Percentiles rank a stretch among this genome's conserved stretches.
phyloP scores from a whole-genome alignment of 352 stramenopile species.

The Peronospora tabacina region DNA sequence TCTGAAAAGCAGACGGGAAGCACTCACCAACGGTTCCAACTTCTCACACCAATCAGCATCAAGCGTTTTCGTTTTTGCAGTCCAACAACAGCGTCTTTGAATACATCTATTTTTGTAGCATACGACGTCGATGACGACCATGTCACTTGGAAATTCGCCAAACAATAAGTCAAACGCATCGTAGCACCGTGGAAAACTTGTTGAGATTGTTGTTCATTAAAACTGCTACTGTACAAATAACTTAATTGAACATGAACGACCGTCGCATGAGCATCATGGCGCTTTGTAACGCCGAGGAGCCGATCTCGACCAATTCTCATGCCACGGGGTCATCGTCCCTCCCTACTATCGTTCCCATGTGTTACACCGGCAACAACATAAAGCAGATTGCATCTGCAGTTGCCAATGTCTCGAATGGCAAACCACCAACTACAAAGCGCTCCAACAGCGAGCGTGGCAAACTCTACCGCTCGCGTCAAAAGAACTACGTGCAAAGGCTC shows the following conservation, averaged over 20 bases:
- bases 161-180: background rate
- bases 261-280: conserved; percentile 31
- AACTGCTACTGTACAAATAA: background rate
- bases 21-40: conserved; percentile 2
- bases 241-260: conserved; percentile 20
- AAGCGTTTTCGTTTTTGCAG: background rate
- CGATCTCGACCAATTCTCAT: background rate
- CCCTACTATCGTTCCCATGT: conserved; percentile 13
- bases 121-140: conserved; percentile 1
- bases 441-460: conserved; percentile 58
- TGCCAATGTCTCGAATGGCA: conserved; percentile 1
- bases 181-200: too few relatives aligned
- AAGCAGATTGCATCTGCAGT: conserved; percentile 4
- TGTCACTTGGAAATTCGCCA: conserved; percentile 20
- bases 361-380: conserved; percentile 1
- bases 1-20: conserved; percentile 11
- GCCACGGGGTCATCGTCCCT: background rate
- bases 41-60: background rate
- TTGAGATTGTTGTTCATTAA: background rate
- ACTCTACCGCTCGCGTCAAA: conserved; percentile 45
- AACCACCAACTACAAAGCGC: conserved; percentile 29
- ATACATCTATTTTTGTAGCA: background rate
- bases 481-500: conserved; percentile 39
- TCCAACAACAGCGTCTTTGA: background rate
- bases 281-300: conserved; percentile 19